phyloP scores from a whole-genome alignment of 208 protist species.

The Wallacemonas sp. region DNA sequence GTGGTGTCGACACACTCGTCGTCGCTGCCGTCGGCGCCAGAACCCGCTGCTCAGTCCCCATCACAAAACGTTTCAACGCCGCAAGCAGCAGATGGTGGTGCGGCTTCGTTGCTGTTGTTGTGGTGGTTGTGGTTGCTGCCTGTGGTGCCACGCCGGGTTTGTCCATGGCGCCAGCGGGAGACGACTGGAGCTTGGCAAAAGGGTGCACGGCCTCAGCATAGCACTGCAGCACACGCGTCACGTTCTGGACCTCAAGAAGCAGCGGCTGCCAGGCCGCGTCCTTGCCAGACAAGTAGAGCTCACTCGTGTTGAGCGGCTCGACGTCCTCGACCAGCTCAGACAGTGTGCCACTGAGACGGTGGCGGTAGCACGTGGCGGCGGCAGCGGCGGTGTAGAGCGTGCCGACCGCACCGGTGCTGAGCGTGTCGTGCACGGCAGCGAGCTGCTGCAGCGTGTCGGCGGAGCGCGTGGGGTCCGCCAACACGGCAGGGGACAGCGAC shows the following conservation, averaged over 20 bases:
- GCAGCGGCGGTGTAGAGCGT: slow-evolving; percentile 4
- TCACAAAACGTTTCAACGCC: slow-evolving; percentile 36
- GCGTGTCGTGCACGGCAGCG: neutral
- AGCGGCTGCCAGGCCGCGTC: slow-evolving; percentile 76
- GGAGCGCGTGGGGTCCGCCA: neutral
- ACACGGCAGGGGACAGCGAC: neutral
- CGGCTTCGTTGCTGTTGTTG: slow-evolving; percentile 11
- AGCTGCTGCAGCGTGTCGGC: slow-evolving; percentile 6
- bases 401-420: neutral
- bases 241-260: slow-evolving; percentile 51
- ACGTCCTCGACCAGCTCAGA: slow-evolving; percentile 34
- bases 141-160: neutral
- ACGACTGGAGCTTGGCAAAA: neutral
- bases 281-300: slow-evolving; percentile 75
- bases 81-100: slow-evolving; percentile 31
- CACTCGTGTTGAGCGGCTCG: slow-evolving; percentile 30
- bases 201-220: slow-evolving; percentile 37
- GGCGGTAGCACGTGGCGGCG: slow-evolving; percentile 6
- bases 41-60: neutral
- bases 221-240: slow-evolving; percentile 76
- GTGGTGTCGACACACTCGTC: no score
- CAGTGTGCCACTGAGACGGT: neutral
- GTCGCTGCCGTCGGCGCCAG: neutral
- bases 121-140: neutral
- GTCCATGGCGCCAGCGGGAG: neutral